phyloP scores from a whole-genome alignment of 306 rosid genomes.

The Alnus glutinosa region DNA sequence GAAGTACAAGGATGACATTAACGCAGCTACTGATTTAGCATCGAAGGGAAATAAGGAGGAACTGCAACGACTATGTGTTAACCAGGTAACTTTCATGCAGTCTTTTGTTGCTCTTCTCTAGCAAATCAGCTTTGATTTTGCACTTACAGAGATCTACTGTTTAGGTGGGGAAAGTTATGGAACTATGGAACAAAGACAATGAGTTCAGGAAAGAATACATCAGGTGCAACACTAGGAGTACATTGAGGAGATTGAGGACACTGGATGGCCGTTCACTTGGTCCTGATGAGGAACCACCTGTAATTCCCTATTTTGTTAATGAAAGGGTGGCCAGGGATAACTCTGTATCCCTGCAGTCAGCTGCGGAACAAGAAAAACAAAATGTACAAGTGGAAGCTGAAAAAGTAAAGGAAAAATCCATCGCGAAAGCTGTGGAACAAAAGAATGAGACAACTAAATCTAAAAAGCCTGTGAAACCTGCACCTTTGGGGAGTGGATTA shows the following conservation, averaged over 20 bases:
- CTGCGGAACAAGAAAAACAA: slow-evolving; percentile 45
- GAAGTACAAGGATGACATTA: slow-evolving; percentile 56
- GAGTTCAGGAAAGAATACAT: slow-evolving; percentile 72
- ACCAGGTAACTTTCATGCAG: slow-evolving; percentile 53
- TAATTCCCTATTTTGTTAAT: slow-evolving; percentile 36
- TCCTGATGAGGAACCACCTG: slow-evolving; percentile 83
- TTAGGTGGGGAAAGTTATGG: slow-evolving; percentile 68
- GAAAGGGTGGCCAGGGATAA: slow-evolving; percentile 45
- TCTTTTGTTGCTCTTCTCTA: slow-evolving; percentile 12
- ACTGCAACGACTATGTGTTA: slow-evolving; percentile 56
- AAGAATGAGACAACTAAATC: slow-evolving; percentile 39
- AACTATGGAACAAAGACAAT: slow-evolving; percentile 59
- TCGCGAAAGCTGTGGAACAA: slow-evolving; percentile 34
- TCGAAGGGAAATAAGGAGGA: slow-evolving; percentile 54
- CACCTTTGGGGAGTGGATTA: slow-evolving; percentile 32
- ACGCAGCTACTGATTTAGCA: slow-evolving; percentile 48
- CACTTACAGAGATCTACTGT: slow-evolving; percentile 26
- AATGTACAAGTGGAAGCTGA: slow-evolving; percentile 35
- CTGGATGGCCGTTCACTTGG: slow-evolving; percentile 75
- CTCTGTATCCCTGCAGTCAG: slow-evolving; percentile 31
- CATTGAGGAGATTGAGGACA: slow-evolving; percentile 75
- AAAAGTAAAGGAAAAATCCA: slow-evolving; percentile 39
- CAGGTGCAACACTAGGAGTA: slow-evolving; percentile 78
- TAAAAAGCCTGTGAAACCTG: slow-evolving; percentile 42
- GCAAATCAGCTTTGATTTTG: slow-evolving; percentile 20